Conservation (phyloP, 805 yeast species). For the Monosporozyma siamensis region DNA sequence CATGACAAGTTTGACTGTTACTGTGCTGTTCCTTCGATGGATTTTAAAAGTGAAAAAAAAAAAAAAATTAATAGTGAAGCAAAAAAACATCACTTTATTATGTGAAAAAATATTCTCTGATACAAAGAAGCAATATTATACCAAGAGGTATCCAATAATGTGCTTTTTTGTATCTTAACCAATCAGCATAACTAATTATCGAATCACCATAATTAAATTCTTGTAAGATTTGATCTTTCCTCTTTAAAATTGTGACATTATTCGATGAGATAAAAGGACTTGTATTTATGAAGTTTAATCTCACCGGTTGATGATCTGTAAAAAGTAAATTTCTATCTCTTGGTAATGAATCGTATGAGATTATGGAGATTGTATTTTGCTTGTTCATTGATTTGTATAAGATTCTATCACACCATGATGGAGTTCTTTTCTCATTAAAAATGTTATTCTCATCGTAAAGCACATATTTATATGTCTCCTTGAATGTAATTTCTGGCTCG, state of each 20-base stretch:
- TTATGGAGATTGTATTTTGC: constrained; percentile 14
- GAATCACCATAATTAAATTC: constrained; percentile 9
- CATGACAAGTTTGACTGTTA: neutral
- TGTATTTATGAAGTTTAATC: constrained; percentile 31
- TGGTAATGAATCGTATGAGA: constrained; percentile 40
- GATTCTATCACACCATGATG: constrained; percentile 90
- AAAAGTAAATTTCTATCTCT: constrained; percentile 32
- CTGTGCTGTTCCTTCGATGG: too few species aligned
- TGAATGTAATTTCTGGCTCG: constrained; percentile 57
- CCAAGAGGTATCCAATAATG: constrained; percentile 9
- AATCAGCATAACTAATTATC: constrained; percentile 23
- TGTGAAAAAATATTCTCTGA: neutral
- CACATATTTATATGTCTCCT: constrained; percentile 72
- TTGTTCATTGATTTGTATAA: constrained; percentile 36
- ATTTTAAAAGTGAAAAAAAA: too few species aligned
- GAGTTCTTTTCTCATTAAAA: constrained; percentile 51
- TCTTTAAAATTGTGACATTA: neutral
- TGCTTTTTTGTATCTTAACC: constrained; percentile 11
- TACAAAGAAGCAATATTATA: neutral
- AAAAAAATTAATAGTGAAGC: neutral
- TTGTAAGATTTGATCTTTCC: constrained; percentile 4
- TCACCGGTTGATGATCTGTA: constrained; percentile 83
- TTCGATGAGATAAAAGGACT: constrained; percentile 5
- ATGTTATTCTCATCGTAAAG: constrained; percentile 35
- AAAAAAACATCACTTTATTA: neutral